Percentiles rank a stretch among this genome's conserved stretches.
Evolutionary conservation across 1,139 yeast species (phyloP).

Genomic region (Nakaseomyces kungkrabaensis): DNA sequence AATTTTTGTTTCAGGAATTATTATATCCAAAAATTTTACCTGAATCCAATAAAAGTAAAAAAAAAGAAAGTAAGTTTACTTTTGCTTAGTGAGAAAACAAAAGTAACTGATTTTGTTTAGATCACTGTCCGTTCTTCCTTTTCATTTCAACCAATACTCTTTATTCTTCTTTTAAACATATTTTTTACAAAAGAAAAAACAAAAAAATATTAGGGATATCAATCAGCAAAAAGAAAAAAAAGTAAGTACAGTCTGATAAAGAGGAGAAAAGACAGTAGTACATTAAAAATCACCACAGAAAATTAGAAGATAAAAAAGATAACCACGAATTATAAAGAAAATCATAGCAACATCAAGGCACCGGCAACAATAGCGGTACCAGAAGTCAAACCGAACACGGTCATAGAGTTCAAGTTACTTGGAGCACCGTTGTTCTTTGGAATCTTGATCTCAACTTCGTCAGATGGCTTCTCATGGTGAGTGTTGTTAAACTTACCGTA

Average conservation of each 20-base stretch:
- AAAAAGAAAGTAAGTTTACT: no score
- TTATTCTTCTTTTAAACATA: not conserved
- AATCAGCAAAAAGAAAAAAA: not conserved
- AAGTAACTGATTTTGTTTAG: no score
- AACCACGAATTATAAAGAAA: no score
- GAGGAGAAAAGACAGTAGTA: not conserved
- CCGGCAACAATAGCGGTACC: conserved; percentile 34
- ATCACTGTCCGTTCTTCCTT: no score
- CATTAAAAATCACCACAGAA: no score
- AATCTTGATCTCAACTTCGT: conserved; percentile 13
- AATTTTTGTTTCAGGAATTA: no score
- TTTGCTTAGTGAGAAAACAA: no score
- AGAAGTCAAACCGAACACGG: conserved; percentile 26
- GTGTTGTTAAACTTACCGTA: conserved; percentile 40
- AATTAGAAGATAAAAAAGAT: no score
- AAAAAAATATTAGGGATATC: not conserved
- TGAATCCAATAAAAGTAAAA: no score
- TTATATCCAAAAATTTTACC: no score
- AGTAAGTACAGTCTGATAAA: not conserved
- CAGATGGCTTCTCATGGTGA: conserved; percentile 16
- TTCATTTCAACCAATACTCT: not conserved
- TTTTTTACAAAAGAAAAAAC: not conserved
- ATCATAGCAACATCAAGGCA: conserved; percentile 29
- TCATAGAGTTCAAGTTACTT: conserved; percentile 22
- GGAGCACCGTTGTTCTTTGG: conserved; percentile 20